Evolutionary conservation across 2,329 filamentous ascomycete genomes (phyloP).

Genomic region (Fusarium sp.): DNA sequence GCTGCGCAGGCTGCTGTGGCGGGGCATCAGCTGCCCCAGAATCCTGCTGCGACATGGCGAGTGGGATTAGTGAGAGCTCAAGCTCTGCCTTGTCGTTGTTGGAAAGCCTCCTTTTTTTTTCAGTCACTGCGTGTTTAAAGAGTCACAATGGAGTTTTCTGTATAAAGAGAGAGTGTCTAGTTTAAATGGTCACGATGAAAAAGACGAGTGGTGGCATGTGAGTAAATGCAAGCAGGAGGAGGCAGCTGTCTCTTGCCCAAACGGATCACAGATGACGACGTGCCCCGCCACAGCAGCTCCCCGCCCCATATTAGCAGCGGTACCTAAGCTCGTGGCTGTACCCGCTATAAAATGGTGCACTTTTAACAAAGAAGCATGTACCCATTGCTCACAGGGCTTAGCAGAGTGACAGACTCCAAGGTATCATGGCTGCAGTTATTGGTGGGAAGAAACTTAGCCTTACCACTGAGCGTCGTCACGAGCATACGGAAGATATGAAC

Average conservation of each 20-base stretch:
- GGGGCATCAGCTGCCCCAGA: constrained; percentile 42
- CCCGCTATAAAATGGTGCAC: background rate
- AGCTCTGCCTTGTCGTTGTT: background rate
- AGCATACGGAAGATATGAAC: constrained; percentile 11
- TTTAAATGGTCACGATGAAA: constrained; percentile 16
- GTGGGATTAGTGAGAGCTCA: constrained; percentile 12
- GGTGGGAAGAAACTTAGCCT: constrained; percentile 13
- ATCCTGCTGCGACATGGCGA: constrained; percentile 44
- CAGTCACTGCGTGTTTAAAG: background rate
- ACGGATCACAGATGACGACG: constrained; percentile 46
- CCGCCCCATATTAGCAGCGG: constrained; percentile 27
- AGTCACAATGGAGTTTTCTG: background rate
- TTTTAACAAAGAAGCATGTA: constrained; percentile 21
- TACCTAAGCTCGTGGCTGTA: constrained; percentile 21
- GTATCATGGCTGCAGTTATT: constrained; percentile 22
- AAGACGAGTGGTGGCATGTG: constrained; percentile 35
- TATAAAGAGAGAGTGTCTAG: constrained; percentile 13
- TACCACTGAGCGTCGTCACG: constrained; percentile 36
- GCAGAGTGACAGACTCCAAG: constrained; percentile 4
- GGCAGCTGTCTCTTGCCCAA: constrained; percentile 38
- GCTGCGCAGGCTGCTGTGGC: constrained; percentile 50
- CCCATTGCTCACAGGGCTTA: constrained; percentile 10
- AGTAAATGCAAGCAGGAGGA: constrained; percentile 24
- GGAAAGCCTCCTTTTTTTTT: background rate
- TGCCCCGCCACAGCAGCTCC: constrained; percentile 43